Conservation (phyloP, 1,284 basidiomycete genomes). For the Trametes pubescens region DNA sequence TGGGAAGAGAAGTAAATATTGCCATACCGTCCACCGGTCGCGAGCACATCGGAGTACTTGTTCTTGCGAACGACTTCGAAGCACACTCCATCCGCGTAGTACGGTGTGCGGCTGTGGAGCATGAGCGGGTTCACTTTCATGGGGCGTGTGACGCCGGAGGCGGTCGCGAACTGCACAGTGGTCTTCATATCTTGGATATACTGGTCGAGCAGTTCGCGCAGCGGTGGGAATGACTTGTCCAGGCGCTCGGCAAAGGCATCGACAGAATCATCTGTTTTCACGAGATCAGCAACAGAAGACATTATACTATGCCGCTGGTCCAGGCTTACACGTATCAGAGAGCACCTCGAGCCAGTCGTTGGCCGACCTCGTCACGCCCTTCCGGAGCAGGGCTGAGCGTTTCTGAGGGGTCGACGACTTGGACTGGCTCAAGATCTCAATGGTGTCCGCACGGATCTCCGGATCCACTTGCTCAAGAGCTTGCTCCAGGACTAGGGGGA, state of each 20-base stretch:
- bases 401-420: slow-evolving; percentile 75
- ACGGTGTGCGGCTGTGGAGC: slow-evolving; percentile 64
- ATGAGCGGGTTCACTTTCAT: slow-evolving; percentile 80
- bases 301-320: background rate
- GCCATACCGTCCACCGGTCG: slow-evolving; percentile 78
- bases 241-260: slow-evolving; percentile 63
- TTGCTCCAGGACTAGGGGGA: slow-evolving; percentile 65
- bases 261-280: slow-evolving; percentile 62
- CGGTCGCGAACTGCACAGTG: slow-evolving; percentile 66
- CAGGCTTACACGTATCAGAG: slow-evolving; percentile 61
- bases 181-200: slow-evolving; percentile 69
- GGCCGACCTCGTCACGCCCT: slow-evolving; percentile 66
- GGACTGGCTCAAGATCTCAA: slow-evolving; percentile 68
- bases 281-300: background rate
- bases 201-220: slow-evolving; percentile 56
- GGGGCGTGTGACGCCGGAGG: slow-evolving; percentile 68
- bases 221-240: slow-evolving; percentile 65
- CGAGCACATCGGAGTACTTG: slow-evolving; percentile 78
- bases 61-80: slow-evolving; percentile 77
- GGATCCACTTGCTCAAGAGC: slow-evolving; percentile 66
- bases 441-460: slow-evolving; percentile 57
- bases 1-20: background rate
- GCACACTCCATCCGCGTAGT: slow-evolving; percentile 79
- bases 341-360: slow-evolving; percentile 78
- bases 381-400: slow-evolving; percentile 69